These are phyloP conservation scores for Datisca glomerata DNA, from an alignment of 306 rosid species.

Conservation along the genomic window DNA sequence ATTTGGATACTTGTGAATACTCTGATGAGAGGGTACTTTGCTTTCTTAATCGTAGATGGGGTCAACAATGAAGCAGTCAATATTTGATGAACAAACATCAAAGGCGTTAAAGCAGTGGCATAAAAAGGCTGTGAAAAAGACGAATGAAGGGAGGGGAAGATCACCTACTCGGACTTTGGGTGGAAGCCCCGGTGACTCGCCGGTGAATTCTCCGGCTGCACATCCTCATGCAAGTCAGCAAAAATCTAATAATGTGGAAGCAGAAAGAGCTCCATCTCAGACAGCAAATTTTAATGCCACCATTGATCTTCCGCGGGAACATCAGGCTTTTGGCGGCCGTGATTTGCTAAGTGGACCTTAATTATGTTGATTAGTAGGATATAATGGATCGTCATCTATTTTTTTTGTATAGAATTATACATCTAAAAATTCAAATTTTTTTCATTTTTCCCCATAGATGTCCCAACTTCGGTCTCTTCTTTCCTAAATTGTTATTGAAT, in stretches of 20 bases:
- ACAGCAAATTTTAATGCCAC: constrained; percentile 14
- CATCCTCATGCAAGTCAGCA: neutral
- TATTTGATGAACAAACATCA: constrained; percentile 87
- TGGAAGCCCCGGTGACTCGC: constrained; percentile 18
- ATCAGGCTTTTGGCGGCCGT: neutral
- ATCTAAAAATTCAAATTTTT: too few relatives aligned
- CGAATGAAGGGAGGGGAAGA: constrained; percentile 17
- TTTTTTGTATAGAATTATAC: too few relatives aligned
- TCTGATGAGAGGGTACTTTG: too few relatives aligned
- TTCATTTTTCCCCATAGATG: too few relatives aligned
- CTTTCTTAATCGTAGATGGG: constrained; percentile 54
- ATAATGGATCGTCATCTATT: too few relatives aligned
- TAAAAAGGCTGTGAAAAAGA: constrained; percentile 57
- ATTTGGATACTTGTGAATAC: too few relatives aligned
- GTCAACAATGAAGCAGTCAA: constrained; percentile 86
- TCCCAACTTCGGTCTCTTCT: too few relatives aligned
- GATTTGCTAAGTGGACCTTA: constrained; percentile 32
- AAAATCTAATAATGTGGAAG: neutral
- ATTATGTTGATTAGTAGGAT: too few relatives aligned
- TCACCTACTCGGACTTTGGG: constrained; percentile 20
- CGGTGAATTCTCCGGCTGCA: constrained; percentile 3
- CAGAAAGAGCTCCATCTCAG: neutral
- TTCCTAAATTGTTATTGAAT: too few relatives aligned
- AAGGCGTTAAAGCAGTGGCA: constrained; percentile 76
- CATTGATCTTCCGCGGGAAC: constrained; percentile 13